phyloP scores from a whole-genome alignment of 2,329 filamentous ascomycete species.

The Pseudogymnoascus sp. region DNA sequence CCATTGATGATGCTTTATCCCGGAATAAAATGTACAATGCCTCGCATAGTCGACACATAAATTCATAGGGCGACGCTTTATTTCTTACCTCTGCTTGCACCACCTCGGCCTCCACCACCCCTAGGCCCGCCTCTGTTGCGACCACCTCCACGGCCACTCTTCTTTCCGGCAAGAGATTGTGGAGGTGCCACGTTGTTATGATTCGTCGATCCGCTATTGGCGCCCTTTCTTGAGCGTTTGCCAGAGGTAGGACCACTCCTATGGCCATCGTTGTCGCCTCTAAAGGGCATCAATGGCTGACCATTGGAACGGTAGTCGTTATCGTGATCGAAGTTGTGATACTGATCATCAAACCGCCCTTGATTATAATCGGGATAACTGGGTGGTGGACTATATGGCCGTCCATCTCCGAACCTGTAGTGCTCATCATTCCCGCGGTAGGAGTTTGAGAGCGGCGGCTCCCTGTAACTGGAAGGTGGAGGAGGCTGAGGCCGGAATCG shows the following conservation, averaged over 20 bases:
- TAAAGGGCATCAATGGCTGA: background rate
- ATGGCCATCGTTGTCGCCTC: background rate
- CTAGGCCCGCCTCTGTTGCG: background rate
- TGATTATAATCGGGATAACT: background rate
- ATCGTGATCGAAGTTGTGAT: slow-evolving; percentile 4
- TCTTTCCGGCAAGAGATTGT: background rate
- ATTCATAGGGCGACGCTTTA: background rate
- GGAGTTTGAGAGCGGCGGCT: background rate
- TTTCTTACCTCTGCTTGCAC: background rate
- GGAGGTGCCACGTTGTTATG: background rate
- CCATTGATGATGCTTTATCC: background rate
- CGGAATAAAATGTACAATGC: background rate
- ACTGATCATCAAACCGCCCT: slow-evolving; percentile 3
- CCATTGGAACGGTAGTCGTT: background rate
- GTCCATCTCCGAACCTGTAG: background rate
- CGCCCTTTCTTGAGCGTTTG: background rate
- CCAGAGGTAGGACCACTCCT: background rate
- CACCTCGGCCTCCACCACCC: slow-evolving; percentile 6
- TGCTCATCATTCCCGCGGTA: background rate
- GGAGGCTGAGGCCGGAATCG: background rate
- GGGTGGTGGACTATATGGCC: background rate
- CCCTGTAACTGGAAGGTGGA: background rate
- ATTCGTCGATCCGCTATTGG: background rate
- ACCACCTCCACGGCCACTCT: slow-evolving; percentile 6
- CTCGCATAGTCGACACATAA: background rate